A percentile compares a stretch with the other conserved stretches of the same genome.
Evolutionary conservation across 768 basidiomycete genomes (phyloP).

Genomic region (Kwoniella dendrophila): DNA sequence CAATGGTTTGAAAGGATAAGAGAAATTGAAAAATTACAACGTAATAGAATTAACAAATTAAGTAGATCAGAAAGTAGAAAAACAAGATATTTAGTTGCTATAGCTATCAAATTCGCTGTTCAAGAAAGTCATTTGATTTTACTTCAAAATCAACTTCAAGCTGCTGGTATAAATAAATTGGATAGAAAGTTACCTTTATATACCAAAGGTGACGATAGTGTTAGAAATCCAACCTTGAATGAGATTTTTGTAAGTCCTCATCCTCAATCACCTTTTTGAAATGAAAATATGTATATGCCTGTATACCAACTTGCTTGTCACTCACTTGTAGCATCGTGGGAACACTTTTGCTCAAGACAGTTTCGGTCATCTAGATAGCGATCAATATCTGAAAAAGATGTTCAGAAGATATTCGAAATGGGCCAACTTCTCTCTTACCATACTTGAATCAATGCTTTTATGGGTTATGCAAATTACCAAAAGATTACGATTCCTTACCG

Average conservation of each 20-base stretch:
- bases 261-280: not conserved
- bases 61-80: slow-evolving; percentile 15
- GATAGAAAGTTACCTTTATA: slow-evolving; percentile 4
- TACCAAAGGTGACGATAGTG: slow-evolving; percentile 18
- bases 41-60: not conserved
- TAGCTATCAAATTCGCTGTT: slow-evolving; percentile 31
- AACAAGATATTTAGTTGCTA: slow-evolving; percentile 26
- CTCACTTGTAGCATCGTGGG: slow-evolving; percentile 3
- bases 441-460: slow-evolving; percentile 5
- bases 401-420: slow-evolving; percentile 1
- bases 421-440: slow-evolving; percentile 1
- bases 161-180: slow-evolving; percentile 2
- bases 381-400: not conserved
- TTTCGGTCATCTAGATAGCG: slow-evolving; percentile 20
- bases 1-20: slow-evolving; percentile 22
- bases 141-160: slow-evolving; percentile 14
- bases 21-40: slow-evolving; percentile 1
- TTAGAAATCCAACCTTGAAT: slow-evolving; percentile 8
- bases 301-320: too few species aligned
- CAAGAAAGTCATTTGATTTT: slow-evolving; percentile 29
- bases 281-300: too few species aligned
- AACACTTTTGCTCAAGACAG: slow-evolving; percentile 8
- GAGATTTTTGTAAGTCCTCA: slow-evolving; percentile 31
- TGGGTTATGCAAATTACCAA: slow-evolving; percentile 4
- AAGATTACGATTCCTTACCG: slow-evolving; percentile 9